Base-by-base conservation (phyloP, 768 basidiomycete species). In the Amanita phalloides region DNA sequence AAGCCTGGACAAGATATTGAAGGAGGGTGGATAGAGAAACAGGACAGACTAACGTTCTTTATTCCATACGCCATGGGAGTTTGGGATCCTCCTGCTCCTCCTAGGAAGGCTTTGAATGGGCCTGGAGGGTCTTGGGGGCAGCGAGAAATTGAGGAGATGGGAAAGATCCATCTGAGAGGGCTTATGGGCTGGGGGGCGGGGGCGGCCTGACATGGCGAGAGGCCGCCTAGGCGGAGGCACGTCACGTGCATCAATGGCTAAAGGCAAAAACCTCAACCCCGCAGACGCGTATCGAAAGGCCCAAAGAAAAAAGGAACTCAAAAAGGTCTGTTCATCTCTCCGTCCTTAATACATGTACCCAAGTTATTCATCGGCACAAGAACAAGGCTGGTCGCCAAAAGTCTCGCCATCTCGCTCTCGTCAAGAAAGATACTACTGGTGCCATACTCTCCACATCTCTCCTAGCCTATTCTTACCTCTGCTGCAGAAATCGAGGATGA, bases 241-340 rank as follows among this genome's bases (percentile, higher is more conserved):
- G 32, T 35, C 53, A 53, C 45, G 45, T 53, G 45, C 42, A 23
- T 37, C 20, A 51, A 92, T 94, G 91, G 83, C 78, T 10, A 95
- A 94, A 68, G 81, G 79, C 23, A 95, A 93, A 64, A 82, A 74
- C 53, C 64, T 82, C 53, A 99, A 99, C 63, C 95, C 95, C 23
- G 95, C 89, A n/a, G 95, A 99, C 63, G 85, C 95, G 0, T 86
- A 74, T 66, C 82, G 93, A 51, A 98, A 98, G 69, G 83, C 90
- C 3, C 85, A 84, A 63, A 77, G 90, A 54, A 93, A 92, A 67
- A 97, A 93, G 64, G 95, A 99, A 64, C 71, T 97, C 41, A 95
- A 95, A 71, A 95, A 92, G 84, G 92, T 84, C 68, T 58, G 79
- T 56, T 33, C 33, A 8, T n/a, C 20, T 45, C 26, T 23, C 33